Conservation (phyloP, 208 protist genomes). For the Endotrypanum monterogeii region DNA sequence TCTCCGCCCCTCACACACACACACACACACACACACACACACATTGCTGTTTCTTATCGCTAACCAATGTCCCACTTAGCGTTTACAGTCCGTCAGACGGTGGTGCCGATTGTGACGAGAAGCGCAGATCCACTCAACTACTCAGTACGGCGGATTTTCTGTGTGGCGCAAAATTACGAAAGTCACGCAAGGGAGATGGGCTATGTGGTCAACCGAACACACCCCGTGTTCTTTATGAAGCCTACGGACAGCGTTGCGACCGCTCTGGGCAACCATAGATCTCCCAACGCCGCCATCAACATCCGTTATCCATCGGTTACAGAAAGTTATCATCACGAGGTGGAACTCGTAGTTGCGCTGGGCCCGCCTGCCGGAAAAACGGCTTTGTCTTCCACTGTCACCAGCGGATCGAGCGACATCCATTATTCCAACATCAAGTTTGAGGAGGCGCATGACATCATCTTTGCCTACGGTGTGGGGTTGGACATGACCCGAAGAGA, state of each 20-base stretch:
- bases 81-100: slow-evolving; percentile 32
- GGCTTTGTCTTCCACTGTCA: neutral
- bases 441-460: slow-evolving; percentile 50
- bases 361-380: slow-evolving; percentile 22
- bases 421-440: slow-evolving; percentile 43
- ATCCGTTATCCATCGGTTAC: slow-evolving; percentile 65
- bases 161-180: slow-evolving; percentile 77
- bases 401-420: slow-evolving; percentile 8
- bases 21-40: no score
- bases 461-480: slow-evolving; percentile 81
- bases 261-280: slow-evolving; percentile 24
- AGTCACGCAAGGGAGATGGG: slow-evolving; percentile 82
- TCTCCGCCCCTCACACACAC: no score
- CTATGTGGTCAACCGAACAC: slow-evolving; percentile 33
- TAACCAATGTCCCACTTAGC: slow-evolving; percentile 18
- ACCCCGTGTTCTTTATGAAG: slow-evolving; percentile 87
- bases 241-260: slow-evolving; percentile 60
- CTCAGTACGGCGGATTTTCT: slow-evolving; percentile 77
- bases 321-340: slow-evolving; percentile 82
- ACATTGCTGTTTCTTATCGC: neutral
- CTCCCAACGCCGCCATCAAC: slow-evolving; percentile 27
- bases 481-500: slow-evolving; percentile 92
- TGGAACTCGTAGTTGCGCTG: slow-evolving; percentile 83
- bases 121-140: slow-evolving; percentile 30
- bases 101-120: slow-evolving; percentile 60